phyloP scores from a whole-genome alignment of 1,284 basidiomycete species.

The Cryptococcus floricola region DNA sequence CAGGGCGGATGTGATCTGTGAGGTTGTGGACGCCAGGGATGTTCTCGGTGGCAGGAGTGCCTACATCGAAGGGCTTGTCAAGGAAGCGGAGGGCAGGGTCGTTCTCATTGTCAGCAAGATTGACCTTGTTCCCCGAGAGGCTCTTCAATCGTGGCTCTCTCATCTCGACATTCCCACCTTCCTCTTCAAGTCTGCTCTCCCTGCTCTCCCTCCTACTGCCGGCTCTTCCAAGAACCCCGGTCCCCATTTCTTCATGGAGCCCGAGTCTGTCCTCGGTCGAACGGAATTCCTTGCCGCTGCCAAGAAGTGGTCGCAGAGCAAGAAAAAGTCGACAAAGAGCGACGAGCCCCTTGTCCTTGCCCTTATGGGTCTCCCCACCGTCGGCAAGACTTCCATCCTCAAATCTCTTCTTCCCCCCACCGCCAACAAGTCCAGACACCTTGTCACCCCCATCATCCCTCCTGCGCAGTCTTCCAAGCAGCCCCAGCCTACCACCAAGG shows the following conservation, averaged over 20 bases:
- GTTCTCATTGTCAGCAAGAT: constrained; percentile 80
- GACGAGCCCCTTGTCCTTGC: constrained; percentile 57
- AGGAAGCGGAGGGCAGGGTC: constrained; percentile 47
- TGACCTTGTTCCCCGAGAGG: constrained; percentile 78
- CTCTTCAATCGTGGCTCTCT: constrained; percentile 70
- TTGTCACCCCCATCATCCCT: constrained; percentile 59
- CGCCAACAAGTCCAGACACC: constrained; percentile 18
- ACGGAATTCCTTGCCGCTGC: constrained; percentile 27
- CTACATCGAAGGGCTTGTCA: constrained; percentile 61
- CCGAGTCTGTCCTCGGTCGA: constrained; percentile 24
- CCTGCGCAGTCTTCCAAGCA: constrained; percentile 53
- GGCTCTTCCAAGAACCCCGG: constrained; percentile 38
- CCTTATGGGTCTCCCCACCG: constrained; percentile 66
- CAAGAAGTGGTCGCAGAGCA: constrained; percentile 21
- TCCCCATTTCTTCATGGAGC: constrained; percentile 17
- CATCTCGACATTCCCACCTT: constrained; percentile 69
- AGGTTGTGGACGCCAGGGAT: constrained; percentile 83
- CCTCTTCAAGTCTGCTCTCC: constrained; percentile 73
- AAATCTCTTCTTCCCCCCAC: constrained; percentile 65
- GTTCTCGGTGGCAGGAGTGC: constrained; percentile 66
- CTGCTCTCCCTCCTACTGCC: constrained; percentile 46
- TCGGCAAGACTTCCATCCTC: constrained; percentile 76
- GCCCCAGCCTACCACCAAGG: constrained; percentile 65
- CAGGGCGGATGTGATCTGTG: constrained; percentile 74
- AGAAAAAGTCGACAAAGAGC: constrained; percentile 16